Base-by-base conservation (phyloP, 192 early-diverging fungal species). In the Chytriomyces confervae region DNA sequence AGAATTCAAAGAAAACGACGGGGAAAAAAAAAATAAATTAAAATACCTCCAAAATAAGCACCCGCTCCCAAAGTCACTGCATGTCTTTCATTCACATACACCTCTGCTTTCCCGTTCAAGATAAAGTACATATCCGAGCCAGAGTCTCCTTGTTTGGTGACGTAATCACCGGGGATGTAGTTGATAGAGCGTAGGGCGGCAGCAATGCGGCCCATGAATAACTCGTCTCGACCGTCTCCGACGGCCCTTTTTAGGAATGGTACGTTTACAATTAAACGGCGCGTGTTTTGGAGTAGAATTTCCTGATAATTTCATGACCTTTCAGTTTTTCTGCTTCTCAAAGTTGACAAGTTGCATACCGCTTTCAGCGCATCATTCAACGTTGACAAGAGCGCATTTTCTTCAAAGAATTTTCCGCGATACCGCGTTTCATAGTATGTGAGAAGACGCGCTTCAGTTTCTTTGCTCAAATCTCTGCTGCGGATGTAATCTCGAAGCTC, bases 71-170 rank as follows among this genome's bases (percentile, higher is more conserved):
- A 53, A 6, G 63, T 70, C 46, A 75, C 83, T 20, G 79, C 76
- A 20, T 47, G 43, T 2, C 74, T 78, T 3, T 75, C 75, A 36
- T 80, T 76, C 11, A 88, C 80, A 23, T 79, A 63, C 51, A 86
- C 73, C 2, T 84, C 83, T 5, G 84, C 81, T 1, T 49, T 61
- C 10, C 86, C 86, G 43, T 16, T 50, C 7, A 82, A 24, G 43
- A 88, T 85, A 62, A 88, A 88, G 72, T 75, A 88, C 86, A 88
- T 88, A 9, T 80, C 73, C 62, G 84, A 77, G n/a, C 86, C 86
- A 46, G 77, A 69, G 78, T 79, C 77, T 6, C 77, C 77, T 79
- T 79, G 65, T 36, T 50, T 79, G 46, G 61, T 64, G 48, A 80
- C 62, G 24, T 57, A 61, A 79, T 80, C 79, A n/a, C 79, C 79